phyloP scores from a whole-genome alignment of 139 green algal species.

The Nannochloris sp. region DNA sequence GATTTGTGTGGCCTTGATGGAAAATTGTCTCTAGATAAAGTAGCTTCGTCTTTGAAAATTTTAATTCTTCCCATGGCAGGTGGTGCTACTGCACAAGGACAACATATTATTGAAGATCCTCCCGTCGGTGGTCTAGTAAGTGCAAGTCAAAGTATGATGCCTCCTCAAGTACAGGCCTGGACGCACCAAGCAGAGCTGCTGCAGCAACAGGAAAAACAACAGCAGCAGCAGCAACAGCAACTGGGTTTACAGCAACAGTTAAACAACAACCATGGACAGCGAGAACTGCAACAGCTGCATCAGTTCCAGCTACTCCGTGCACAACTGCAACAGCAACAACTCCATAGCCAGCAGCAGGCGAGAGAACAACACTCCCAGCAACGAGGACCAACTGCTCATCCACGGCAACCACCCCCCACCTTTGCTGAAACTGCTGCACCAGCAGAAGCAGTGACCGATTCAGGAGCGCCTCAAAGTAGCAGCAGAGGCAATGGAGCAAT shows the following conservation, averaged over 20 bases:
- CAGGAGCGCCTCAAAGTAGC: no score
- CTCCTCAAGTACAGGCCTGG: no score
- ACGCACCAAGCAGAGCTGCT: no score
- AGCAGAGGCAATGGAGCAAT: no score
- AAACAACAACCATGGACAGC: no score
- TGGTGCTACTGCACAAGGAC: slow-evolving; percentile 1
- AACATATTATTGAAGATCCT: neutral
- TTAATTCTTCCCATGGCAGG: no score
- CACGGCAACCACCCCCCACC: neutral
- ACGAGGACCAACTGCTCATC: neutral
- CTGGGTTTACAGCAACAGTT: no score
- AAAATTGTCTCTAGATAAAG: no score
- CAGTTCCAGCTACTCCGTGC: neutral
- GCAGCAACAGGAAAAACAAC: neutral
- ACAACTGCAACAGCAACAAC: neutral
- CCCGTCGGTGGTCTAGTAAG: slow-evolving; percentile 1
- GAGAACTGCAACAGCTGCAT: no score
- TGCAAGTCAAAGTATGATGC: no score
- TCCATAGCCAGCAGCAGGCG: neutral
- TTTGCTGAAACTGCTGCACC: slow-evolving; percentile 15
- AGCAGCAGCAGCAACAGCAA: neutral
- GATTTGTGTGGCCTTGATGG: no score
- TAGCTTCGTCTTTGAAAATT: no score
- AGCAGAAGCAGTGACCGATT: neutral
- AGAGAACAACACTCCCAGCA: neutral